Percentiles rank a stretch among this genome's conserved stretches.
Evolutionary conservation across 306 rosid species (phyloP).

Genomic region (cucumber (Cucumis sativus)): Cucumber_9930_V3 NC_026661.2:18906501-18907000

Average conservation of each 20-base stretch:
- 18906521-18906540: not conserved
- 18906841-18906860: no score
- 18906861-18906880: no score
- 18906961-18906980: no score
- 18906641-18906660: not conserved
- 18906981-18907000: no score
- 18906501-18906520: not conserved
- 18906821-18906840: no score
- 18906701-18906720: not conserved
- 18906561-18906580: not conserved
- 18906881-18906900: no score
- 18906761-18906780: no score
- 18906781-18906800: no score
- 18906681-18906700: not conserved
- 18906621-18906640: not conserved
- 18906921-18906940: no score
- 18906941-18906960: no score
- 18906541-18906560: not conserved
- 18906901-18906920: no score
- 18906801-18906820: no score
- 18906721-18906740: not conserved
- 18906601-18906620: constrained; percentile 9
- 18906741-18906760: not conserved
- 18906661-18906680: not conserved
- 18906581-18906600: constrained; percentile 6